Evolutionary conservation across 2,329 filamentous ascomycete genomes (phyloP).

Genomic region (Basipetospora chlamydospora): DNA sequence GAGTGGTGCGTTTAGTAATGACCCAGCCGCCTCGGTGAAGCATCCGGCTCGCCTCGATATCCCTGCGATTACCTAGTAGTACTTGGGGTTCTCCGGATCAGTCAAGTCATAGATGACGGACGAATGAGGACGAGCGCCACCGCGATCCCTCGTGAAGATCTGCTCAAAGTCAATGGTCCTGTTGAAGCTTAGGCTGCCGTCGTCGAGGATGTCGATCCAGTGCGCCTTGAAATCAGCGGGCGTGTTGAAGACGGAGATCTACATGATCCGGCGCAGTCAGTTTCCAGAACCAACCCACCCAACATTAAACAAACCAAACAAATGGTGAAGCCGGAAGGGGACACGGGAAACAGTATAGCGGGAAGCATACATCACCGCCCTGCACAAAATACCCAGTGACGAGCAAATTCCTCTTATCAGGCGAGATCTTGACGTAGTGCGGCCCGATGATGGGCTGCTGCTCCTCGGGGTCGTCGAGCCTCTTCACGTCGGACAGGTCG

Average conservation of each 20-base stretch:
- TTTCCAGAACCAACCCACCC: no score
- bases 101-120: slow-evolving; percentile 41
- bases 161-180: slow-evolving; percentile 40
- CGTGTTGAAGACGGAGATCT: slow-evolving; percentile 44
- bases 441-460: slow-evolving; percentile 44
- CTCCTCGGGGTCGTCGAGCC: slow-evolving; percentile 45
- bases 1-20: no score
- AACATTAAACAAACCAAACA: no score
- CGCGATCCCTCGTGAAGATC: slow-evolving; percentile 34
- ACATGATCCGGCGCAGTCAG: no score
- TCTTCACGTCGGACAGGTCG: slow-evolving; percentile 43
- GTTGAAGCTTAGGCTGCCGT: slow-evolving; percentile 45
- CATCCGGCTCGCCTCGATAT: no score
- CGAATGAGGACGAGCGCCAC: slow-evolving; percentile 43
- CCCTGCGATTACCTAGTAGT: slow-evolving; percentile 29
- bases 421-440: slow-evolving; percentile 49
- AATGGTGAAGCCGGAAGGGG: no score
- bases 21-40: no score
- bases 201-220: slow-evolving; percentile 42
- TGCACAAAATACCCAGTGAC: slow-evolving; percentile 55
- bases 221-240: slow-evolving; percentile 47
- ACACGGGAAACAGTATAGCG: not conserved
- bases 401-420: slow-evolving; percentile 48
- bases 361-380: slow-evolving; percentile 30
- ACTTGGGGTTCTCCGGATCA: slow-evolving; percentile 35